A percentile compares a stretch with the other conserved stretches of the same genome.
Conservation (phyloP, 805 yeast genomes). For the Saturnispora quitensis region DNA sequence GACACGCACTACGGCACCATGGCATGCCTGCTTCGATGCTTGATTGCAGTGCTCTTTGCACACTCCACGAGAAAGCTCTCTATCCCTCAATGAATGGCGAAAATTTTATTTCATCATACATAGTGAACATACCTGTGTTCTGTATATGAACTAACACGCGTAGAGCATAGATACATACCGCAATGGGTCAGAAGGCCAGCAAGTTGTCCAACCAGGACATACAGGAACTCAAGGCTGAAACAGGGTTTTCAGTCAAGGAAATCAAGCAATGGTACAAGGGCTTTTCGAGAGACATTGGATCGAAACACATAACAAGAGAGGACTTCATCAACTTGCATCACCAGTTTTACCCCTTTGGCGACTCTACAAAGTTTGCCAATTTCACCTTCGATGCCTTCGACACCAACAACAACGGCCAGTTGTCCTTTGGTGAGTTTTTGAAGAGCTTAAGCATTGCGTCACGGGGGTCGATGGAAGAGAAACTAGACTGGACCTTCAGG, state of each 20-base stretch:
- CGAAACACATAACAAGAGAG: conserved; percentile 75
- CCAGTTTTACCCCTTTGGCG: conserved; percentile 98
- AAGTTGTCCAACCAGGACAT: conserved; percentile 88
- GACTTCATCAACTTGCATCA: conserved; percentile 89
- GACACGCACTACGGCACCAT: too few species aligned
- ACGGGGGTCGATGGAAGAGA: conserved; percentile 77
- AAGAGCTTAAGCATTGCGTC: conserved; percentile 80
- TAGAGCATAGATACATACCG: not conserved
- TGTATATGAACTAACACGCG: not conserved
- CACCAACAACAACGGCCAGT: conserved; percentile 64
- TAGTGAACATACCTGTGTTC: not conserved
- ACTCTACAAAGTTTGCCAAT: conserved; percentile 84
- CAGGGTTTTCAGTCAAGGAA: conserved; percentile 88
- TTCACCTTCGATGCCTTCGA: conserved; percentile 87
- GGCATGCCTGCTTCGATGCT: too few species aligned
- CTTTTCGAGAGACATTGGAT: conserved; percentile 86
- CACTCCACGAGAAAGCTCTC: not conserved
- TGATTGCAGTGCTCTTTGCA: not conserved
- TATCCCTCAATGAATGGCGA: not conserved
- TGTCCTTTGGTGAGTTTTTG: conserved; percentile 89
- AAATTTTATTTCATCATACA: not conserved
- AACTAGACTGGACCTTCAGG: conserved; percentile 81
- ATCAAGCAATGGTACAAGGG: conserved; percentile 99
- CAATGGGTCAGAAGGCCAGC: conserved; percentile 92
- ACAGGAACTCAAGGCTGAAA: conserved; percentile 68